Evolutionary conservation across 2,329 filamentous ascomycete species (phyloP).

Genomic region (Fusarium sp.): DNA sequence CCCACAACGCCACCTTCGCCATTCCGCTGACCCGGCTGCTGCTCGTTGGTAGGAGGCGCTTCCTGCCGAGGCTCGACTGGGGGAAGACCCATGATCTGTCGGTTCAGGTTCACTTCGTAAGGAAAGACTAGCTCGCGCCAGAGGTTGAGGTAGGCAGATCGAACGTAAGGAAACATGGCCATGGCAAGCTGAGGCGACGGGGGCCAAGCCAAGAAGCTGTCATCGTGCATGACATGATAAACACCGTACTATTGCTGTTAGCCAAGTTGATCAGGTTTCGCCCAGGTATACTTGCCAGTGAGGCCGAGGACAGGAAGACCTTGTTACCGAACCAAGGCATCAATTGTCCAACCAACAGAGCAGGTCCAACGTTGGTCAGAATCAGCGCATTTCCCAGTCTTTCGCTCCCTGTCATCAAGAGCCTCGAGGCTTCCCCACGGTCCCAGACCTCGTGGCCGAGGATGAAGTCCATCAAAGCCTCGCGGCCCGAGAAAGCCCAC

Average conservation of each 20-base stretch:
- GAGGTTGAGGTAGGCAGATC: conserved; percentile 56
- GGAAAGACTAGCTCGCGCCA: conserved; percentile 57
- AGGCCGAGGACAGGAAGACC: conserved; percentile 54
- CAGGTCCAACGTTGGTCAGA: conserved; percentile 58
- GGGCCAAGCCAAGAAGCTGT: conserved; percentile 61
- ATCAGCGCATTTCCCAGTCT: conserved; percentile 48
- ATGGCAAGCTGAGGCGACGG: conserved; percentile 63
- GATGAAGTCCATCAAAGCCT: conserved; percentile 55
- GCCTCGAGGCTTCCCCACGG: conserved; percentile 38
- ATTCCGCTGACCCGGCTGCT: conserved; percentile 35
- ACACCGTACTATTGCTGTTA: conserved; percentile 55
- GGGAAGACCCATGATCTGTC: conserved; percentile 54
- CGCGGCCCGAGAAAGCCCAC: conserved; percentile 61
- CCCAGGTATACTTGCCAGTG: conserved; percentile 49
- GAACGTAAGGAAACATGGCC: conserved; percentile 58
- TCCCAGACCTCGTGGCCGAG: conserved; percentile 47
- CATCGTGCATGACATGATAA: conserved; percentile 55
- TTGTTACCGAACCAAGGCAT: conserved; percentile 55
- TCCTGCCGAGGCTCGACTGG: conserved; percentile 42
- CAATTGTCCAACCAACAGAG: conserved; percentile 55
- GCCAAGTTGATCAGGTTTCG: neutral
- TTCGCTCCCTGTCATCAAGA: conserved; percentile 42
- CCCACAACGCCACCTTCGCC: conserved; percentile 48
- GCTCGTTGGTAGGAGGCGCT: conserved; percentile 23
- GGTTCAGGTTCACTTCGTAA: conserved; percentile 60